Evolutionary conservation across 768 basidiomycete species (phyloP).

Genomic region (Clitopilus passeckerianus): DNA sequence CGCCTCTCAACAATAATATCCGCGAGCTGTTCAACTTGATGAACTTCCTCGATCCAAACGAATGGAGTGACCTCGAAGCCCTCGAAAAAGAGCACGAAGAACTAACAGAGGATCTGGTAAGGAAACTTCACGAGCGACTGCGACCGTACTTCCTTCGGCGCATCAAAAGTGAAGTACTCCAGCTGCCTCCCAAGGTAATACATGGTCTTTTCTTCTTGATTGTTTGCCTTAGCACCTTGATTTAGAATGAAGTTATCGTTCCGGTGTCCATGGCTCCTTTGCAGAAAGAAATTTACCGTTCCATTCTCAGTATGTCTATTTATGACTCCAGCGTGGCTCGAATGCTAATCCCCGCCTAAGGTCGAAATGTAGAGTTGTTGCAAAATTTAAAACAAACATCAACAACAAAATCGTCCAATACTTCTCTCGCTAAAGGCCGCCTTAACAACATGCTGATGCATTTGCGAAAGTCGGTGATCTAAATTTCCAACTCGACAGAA

Average conservation of each 20-base stretch:
- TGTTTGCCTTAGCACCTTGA: neutral
- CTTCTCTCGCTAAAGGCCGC: slow-evolving; percentile 41
- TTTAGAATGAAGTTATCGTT: slow-evolving; percentile 85
- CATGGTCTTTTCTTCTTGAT: neutral
- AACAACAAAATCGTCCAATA: slow-evolving; percentile 17
- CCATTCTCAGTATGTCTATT: slow-evolving; percentile 61
- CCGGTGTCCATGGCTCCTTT: slow-evolving; percentile 84
- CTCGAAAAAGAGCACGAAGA: slow-evolving; percentile 73
- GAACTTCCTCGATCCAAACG: slow-evolving; percentile 82
- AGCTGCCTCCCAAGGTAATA: slow-evolving; percentile 84
- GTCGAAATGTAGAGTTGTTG: slow-evolving; percentile 66
- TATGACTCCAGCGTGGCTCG: slow-evolving; percentile 5
- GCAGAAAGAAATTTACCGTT: slow-evolving; percentile 86
- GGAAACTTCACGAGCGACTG: slow-evolving; percentile 71
- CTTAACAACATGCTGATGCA: slow-evolving; percentile 88
- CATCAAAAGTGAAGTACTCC: slow-evolving; percentile 88
- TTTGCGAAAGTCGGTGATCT: slow-evolving; percentile 61
- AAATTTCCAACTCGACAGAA: neutral
- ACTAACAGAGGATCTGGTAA: slow-evolving; percentile 75
- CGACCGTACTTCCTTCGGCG: slow-evolving; percentile 92
- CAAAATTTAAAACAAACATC: slow-evolving; percentile 49
- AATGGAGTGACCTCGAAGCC: slow-evolving; percentile 72
- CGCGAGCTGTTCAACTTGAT: slow-evolving; percentile 95
- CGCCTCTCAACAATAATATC: slow-evolving; percentile 96
- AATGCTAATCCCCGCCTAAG: slow-evolving; percentile 28